Conservation (phyloP, 2,329 filamentous ascomycete species). For the Hymenoscyphus scutula region DNA sequence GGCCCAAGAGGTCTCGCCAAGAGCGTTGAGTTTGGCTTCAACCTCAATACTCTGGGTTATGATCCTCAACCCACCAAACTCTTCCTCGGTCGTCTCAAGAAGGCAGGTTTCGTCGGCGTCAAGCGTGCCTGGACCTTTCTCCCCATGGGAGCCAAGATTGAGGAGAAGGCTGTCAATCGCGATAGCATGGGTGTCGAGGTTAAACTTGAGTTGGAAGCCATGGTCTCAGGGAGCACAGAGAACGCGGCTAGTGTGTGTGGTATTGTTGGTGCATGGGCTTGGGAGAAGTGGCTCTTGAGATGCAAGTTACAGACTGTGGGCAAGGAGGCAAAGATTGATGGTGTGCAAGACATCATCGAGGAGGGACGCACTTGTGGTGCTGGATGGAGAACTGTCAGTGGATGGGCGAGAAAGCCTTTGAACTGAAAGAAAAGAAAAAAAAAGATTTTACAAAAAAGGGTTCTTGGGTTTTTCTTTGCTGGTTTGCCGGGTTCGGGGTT, state of each 20-base stretch:
- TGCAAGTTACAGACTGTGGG: constrained; percentile 84
- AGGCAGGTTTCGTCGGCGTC: constrained; percentile 74
- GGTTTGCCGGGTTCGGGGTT: constrained; percentile 2
- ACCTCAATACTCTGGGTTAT: constrained; percentile 84
- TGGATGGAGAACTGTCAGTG: constrained; percentile 60
- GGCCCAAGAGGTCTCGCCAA: constrained; percentile 77
- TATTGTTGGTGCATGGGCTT: constrained; percentile 81
- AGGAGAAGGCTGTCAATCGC: constrained; percentile 42
- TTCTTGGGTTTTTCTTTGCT: background rate
- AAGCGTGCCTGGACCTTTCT: constrained; percentile 87
- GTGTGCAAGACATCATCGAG: constrained; percentile 59
- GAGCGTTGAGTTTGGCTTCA: constrained; percentile 88
- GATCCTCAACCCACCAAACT: constrained; percentile 79
- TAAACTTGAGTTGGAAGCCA: constrained; percentile 58
- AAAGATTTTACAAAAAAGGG: background rate
- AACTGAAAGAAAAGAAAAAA: too few species aligned
- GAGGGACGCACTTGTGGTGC: constrained; percentile 59
- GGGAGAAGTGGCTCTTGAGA: constrained; percentile 94
- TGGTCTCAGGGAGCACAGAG: constrained; percentile 65
- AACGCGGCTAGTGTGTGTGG: constrained; percentile 74
- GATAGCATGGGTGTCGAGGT: constrained; percentile 42
- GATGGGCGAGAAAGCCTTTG: constrained; percentile 61
- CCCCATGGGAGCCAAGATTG: constrained; percentile 66
- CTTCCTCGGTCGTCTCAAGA: constrained; percentile 72
- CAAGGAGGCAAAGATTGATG: constrained; percentile 59